Evolutionary conservation across 345 rosid genomes (phyloP).

Genomic region (Gossypium arboreum): DNA sequence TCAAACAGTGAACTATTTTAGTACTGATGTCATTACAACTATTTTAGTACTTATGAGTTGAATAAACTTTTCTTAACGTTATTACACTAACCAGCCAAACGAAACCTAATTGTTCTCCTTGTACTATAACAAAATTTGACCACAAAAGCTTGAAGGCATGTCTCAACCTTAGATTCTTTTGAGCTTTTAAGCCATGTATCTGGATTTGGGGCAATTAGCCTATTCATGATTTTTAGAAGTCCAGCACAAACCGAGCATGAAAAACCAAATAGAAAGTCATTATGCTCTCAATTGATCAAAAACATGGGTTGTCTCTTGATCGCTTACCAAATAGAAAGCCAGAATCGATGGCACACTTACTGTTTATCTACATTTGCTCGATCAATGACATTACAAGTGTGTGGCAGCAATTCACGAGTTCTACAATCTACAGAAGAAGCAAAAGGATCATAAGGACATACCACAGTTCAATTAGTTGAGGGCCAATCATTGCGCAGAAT

Average conservation of each 20-base stretch:
- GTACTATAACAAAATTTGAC: background rate
- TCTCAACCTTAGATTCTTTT: background rate
- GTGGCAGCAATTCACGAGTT: conserved; percentile 15
- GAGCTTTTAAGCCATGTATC: background rate
- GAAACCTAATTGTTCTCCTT: background rate
- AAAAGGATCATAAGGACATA: background rate
- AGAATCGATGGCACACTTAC: background rate
- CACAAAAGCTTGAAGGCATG: background rate
- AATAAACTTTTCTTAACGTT: too few relatives aligned
- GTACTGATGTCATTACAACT: too few relatives aligned
- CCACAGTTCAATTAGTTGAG: background rate
- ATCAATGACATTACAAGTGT: conserved; percentile 20
- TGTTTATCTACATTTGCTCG: background rate
- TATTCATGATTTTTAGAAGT: background rate
- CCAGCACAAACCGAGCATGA: background rate
- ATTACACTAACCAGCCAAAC: too few relatives aligned
- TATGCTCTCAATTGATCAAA: background rate
- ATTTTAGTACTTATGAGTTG: too few relatives aligned
- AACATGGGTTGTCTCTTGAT: conserved; percentile 19
- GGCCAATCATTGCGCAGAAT: conserved; percentile 11
- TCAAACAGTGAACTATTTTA: too few relatives aligned
- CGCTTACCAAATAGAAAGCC: conserved; percentile 3
- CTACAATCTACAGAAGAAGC: conserved; percentile 16
- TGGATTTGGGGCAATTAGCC: background rate
- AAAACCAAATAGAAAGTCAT: conserved; percentile 14